These are phyloP conservation scores for Arthrobotrys pseudoclavata DNA, from an alignment of 2,329 filamentous ascomycete species.

Conservation along the genomic window DNA sequence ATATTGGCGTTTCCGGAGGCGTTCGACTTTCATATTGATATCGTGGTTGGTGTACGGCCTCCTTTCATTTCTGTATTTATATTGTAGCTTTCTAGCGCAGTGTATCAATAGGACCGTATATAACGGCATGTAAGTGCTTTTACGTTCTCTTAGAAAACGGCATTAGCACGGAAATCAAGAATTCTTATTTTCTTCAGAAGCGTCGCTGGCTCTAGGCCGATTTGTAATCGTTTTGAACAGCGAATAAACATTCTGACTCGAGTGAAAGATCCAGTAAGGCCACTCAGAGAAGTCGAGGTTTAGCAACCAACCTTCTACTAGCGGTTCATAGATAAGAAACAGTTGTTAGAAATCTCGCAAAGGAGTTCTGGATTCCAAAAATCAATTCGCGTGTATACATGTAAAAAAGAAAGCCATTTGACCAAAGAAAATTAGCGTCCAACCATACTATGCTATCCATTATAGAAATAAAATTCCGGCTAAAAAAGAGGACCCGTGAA, in stretches of 20 bases:
- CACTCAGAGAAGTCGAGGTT: too few species aligned
- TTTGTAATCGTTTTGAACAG: too few species aligned
- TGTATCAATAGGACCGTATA: not conserved
- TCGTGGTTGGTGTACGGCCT: not conserved
- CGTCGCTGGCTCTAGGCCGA: too few species aligned
- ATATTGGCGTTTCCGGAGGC: constrained; percentile 1
- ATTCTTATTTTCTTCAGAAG: too few species aligned
- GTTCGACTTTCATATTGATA: not conserved
- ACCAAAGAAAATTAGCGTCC: constrained; percentile 24
- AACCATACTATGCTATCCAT: constrained; percentile 38
- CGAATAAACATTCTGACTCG: too few species aligned
- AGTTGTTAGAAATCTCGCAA: not conserved
- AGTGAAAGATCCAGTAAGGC: too few species aligned
- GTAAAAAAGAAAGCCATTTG: constrained; percentile 1
- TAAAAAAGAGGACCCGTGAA: constrained; percentile 1
- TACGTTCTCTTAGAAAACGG: not conserved
- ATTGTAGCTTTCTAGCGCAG: not conserved
- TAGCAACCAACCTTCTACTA: too few species aligned
- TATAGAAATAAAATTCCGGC: not conserved
- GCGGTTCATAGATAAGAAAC: too few species aligned
- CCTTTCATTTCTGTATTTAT: not conserved
- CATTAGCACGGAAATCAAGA: not conserved
- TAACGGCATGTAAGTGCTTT: not conserved
- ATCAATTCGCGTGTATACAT: constrained; percentile 9
- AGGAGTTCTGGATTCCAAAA: not conserved